Evolutionary conservation across 257 asterid species (phyloP).

Genomic region (Plantago elongata): DNA sequence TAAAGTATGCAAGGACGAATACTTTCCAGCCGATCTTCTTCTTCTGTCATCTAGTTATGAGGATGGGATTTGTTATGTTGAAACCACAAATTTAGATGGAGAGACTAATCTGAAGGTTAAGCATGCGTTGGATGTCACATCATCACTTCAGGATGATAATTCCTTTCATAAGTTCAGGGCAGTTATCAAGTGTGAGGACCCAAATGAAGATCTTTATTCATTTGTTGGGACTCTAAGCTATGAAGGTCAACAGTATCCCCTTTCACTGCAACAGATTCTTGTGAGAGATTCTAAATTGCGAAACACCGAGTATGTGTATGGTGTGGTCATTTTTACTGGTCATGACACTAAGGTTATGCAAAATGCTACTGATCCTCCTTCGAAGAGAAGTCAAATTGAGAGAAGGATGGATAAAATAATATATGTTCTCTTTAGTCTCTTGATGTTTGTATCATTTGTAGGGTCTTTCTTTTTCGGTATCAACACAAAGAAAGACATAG

Average conservation of each 20-base stretch:
- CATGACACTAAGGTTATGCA: slow-evolving; percentile 97
- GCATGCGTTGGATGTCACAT: slow-evolving; percentile 73
- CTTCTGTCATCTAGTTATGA: slow-evolving; percentile 85
- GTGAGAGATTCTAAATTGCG: slow-evolving; percentile 79
- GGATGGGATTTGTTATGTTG: slow-evolving; percentile 93
- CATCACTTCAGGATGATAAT: slow-evolving; percentile 45
- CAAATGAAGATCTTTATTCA: slow-evolving; percentile 89
- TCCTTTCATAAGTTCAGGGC: slow-evolving; percentile 59
- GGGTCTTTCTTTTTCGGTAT: slow-evolving; percentile 91
- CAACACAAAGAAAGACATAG: slow-evolving; percentile 47
- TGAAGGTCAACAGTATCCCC: slow-evolving; percentile 49
- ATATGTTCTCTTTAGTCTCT: slow-evolving; percentile 65
- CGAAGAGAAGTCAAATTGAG: slow-evolving; percentile 92
- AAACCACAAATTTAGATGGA: slow-evolving; percentile 89
- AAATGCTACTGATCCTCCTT: slow-evolving; percentile 90
- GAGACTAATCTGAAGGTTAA: slow-evolving; percentile 94
- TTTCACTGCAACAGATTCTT: slow-evolving; percentile 80
- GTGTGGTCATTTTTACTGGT: slow-evolving; percentile 81
- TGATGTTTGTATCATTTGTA: slow-evolving; percentile 54
- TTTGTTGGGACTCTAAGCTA: slow-evolving; percentile 66
- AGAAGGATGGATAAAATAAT: slow-evolving; percentile 82
- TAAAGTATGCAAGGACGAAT: slow-evolving; percentile 75
- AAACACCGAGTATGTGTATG: slow-evolving; percentile 73
- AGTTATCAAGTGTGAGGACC: slow-evolving; percentile 81
- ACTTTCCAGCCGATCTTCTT: slow-evolving; percentile 84